These are phyloP conservation scores for Cymbidium sinense DNA, from an alignment of 106 monocot genomes.

Conservation along the genomic window DNA sequence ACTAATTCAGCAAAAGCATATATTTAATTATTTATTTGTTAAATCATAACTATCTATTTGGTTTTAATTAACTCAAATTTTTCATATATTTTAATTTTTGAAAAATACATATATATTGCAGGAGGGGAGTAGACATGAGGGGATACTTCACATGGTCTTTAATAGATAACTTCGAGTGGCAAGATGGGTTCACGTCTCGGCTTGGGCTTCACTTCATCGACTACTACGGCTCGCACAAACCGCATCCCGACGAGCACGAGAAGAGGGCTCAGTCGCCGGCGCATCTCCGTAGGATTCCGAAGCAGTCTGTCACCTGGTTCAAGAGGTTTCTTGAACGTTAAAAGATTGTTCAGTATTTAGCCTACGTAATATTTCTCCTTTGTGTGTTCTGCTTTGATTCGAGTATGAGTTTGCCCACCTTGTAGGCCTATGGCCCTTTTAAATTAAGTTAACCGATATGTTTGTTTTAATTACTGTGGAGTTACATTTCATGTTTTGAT, in stretches of 20 bases:
- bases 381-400: background rate
- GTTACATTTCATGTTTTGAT: no score
- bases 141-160: constrained; percentile 48
- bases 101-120: no score
- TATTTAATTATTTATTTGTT: no score
- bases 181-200: constrained; percentile 28
- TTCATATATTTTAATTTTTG: no score
- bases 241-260: background rate
- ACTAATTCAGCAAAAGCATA: no score
- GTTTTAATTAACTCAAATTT: no score
- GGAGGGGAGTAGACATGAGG: constrained; percentile 29
- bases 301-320: constrained; percentile 34
- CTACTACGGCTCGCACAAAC: constrained; percentile 18
- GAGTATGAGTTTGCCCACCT: background rate
- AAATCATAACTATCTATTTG: no score
- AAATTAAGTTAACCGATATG: background rate
- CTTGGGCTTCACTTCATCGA: constrained; percentile 45
- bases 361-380: background rate
- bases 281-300: constrained; percentile 12
- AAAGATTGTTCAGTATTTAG: background rate
- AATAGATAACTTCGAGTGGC: constrained; percentile 49
- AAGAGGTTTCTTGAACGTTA: constrained; percentile 18
- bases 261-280: background rate
- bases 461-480: background rate
- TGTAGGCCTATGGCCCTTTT: background rate